Conservation (phyloP, 805 yeast genomes). For the Lachancea kluyveri region DNA sequence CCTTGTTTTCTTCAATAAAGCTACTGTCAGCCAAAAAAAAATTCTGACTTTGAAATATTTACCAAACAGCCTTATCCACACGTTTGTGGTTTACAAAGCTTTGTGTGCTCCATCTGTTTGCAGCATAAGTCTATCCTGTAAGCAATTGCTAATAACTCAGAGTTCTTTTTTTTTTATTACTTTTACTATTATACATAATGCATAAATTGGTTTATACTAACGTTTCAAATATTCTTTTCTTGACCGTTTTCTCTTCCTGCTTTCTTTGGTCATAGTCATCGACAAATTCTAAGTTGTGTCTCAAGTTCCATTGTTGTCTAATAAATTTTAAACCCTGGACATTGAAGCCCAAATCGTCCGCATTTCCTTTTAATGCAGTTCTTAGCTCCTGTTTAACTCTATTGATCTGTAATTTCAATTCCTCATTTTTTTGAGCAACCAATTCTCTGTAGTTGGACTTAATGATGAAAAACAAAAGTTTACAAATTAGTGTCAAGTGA, state of each 20-base stretch:
- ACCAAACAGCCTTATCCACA: background rate
- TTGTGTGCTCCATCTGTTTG: too few species aligned
- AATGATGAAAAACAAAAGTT: conserved; percentile 69
- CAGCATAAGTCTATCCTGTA: too few species aligned
- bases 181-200: conserved; percentile 5
- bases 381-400: conserved; percentile 61
- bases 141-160: too few species aligned
- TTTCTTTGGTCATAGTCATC: conserved; percentile 57
- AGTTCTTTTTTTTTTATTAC: background rate
- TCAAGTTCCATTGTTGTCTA: conserved; percentile 70
- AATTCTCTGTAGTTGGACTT: conserved; percentile 74
- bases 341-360: conserved; percentile 71
- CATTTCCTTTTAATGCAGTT: conserved; percentile 42
- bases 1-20: too few species aligned
- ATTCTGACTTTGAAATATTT: too few species aligned
- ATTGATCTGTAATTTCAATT: conserved; percentile 56
- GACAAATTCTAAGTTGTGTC: conserved; percentile 65
- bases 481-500: conserved; percentile 60
- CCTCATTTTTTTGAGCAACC: conserved; percentile 58
- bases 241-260: conserved; percentile 47
- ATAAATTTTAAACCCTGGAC: conserved; percentile 73
- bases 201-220: conserved; percentile 16
- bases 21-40: too few species aligned
- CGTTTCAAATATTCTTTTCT: conserved; percentile 71
- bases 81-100: background rate